Conservation (phyloP, 352 stramenopile species). For the Pythium plurisporium region DNA sequence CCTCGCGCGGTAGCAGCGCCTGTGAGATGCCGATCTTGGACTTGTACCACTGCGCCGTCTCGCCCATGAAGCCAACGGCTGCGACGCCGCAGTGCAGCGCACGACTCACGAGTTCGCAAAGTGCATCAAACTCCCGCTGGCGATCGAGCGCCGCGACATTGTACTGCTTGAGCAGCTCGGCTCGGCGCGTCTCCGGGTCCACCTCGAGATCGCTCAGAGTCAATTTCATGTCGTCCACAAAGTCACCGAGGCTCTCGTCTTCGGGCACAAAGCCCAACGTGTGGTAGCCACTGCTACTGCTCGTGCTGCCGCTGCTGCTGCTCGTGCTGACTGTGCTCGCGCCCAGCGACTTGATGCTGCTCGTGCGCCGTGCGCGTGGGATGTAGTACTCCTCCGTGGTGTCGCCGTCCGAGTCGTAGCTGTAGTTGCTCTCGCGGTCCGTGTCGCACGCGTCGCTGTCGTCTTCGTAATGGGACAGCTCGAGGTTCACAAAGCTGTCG, state of each 20-base stretch:
- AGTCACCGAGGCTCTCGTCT: slow-evolving; percentile 31
- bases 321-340: slow-evolving; percentile 3
- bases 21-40: slow-evolving; percentile 65
- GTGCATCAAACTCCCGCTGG: slow-evolving; percentile 63
- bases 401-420: slow-evolving; percentile 24
- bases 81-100: slow-evolving; percentile 58
- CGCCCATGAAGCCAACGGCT: slow-evolving; percentile 62
- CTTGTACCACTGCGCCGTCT: slow-evolving; percentile 67
- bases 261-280: slow-evolving; percentile 17
- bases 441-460: slow-evolving; percentile 13
- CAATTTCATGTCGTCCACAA: slow-evolving; percentile 26
- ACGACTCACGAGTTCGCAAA: slow-evolving; percentile 64
- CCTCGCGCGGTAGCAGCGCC: slow-evolving; percentile 47
- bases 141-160: slow-evolving; percentile 37
- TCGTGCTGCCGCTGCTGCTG: slow-evolving; percentile 8
- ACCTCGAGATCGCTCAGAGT: slow-evolving; percentile 40
- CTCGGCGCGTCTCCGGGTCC: slow-evolving; percentile 24
- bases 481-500: slow-evolving; percentile 28
- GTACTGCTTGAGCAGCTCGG: slow-evolving; percentile 40
- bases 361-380: background rate
- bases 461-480: slow-evolving; percentile 28
- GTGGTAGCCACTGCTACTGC: slow-evolving; percentile 1
- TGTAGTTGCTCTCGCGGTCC: slow-evolving; percentile 21
- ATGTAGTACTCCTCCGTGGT: background rate
- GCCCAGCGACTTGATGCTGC: background rate